Evolutionary conservation across 1,284 basidiomycete genomes (phyloP), one percentile per base, ranked within the genome.

Genomic region (Ceratobasidium sp.): DNA sequence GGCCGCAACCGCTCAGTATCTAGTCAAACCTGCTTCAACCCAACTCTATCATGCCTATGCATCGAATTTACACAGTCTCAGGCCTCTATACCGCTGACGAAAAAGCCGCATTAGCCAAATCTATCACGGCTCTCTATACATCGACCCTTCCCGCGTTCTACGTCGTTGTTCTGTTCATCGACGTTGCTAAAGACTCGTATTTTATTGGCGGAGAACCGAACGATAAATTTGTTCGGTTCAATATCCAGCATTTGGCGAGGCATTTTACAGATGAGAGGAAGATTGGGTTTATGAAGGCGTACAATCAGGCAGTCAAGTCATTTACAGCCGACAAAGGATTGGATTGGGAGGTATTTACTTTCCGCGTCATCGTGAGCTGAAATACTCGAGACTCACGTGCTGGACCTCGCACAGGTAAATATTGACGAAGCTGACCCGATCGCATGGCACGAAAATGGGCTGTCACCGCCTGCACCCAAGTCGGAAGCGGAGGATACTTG

Each of bases 391-490:
- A 33, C 33, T 33, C 33, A 33, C 33, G 1, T 33, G 33, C 4
- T 33, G 33, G 4, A 33, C 4, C 33, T 33, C 33, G 33, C 4
- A 1, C 50, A 74, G 70, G 23, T 74, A 1, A 74, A 74, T 38
- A 33, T 74, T 52, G 70, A 74, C 23, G 70, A 74, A 28, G 70
- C 70, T 9, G 70, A 74, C n/a, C 70, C 57, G 2, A 26, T 74
- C 4, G 40, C 59, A 20, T 74, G 61, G 70, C 70, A 74, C 15
- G 70, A 74, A 48, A 74, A 74, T 17, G 70, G 61, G 17, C 62
- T 74, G 70, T 61, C 70, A 1, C 70, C 70, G 7, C 70, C 70
- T 10, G 61, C 57, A 7, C 70, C 70, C 6, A 38, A 38, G 15
- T 52, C 44, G 9, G 46, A 64, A 28, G 70, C 23, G 10, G 70